Evolutionary conservation across 1,139 yeast genomes (phyloP).

Genomic region (Neolecta irregularis): DNA sequence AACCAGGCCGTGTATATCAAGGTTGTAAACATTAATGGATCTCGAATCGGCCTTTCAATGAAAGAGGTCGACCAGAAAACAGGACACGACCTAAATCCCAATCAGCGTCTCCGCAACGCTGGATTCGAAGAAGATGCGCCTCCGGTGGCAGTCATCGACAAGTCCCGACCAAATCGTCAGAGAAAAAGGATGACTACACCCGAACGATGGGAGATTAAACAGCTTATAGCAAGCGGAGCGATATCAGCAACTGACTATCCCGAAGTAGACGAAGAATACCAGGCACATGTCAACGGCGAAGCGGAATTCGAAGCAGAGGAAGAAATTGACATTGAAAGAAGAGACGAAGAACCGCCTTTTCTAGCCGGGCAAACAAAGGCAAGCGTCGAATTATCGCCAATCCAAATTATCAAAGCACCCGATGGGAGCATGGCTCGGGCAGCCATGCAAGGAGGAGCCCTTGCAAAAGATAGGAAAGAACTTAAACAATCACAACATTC

Average conservation of each 20-base stretch:
- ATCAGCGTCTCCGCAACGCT: slow-evolving; percentile 11
- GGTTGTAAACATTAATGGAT: slow-evolving; percentile 30
- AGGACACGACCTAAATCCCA: slow-evolving; percentile 33
- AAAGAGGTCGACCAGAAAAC: slow-evolving; percentile 57
- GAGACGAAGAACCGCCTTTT: slow-evolving; percentile 56
- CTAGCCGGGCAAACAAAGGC: slow-evolving; percentile 41
- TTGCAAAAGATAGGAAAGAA: slow-evolving; percentile 53
- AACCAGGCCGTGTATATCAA: slow-evolving; percentile 55
- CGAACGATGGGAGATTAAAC: slow-evolving; percentile 81
- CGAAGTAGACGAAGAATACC: slow-evolving; percentile 42
- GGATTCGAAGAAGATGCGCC: slow-evolving; percentile 6
- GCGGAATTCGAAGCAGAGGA: slow-evolving; percentile 33
- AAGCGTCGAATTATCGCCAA: slow-evolving; percentile 35
- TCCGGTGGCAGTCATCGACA: slow-evolving; percentile 6
- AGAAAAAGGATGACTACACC: slow-evolving; percentile 56
- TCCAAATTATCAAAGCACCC: slow-evolving; percentile 48
- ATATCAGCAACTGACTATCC: slow-evolving; percentile 57
- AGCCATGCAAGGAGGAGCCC: slow-evolving; percentile 59
- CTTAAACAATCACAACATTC: slow-evolving; percentile 32
- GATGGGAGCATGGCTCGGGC: slow-evolving; percentile 67
- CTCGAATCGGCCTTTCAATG: slow-evolving; percentile 45
- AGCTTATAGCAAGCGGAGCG: slow-evolving; percentile 67
- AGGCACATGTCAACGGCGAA: slow-evolving; percentile 20
- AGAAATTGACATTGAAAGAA: slow-evolving; percentile 58
- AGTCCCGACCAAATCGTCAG: slow-evolving; percentile 3